These are phyloP conservation scores for Phaeosphaeria sp. DNA, from an alignment of 2,329 filamentous ascomycete species.

Conservation along the genomic window DNA sequence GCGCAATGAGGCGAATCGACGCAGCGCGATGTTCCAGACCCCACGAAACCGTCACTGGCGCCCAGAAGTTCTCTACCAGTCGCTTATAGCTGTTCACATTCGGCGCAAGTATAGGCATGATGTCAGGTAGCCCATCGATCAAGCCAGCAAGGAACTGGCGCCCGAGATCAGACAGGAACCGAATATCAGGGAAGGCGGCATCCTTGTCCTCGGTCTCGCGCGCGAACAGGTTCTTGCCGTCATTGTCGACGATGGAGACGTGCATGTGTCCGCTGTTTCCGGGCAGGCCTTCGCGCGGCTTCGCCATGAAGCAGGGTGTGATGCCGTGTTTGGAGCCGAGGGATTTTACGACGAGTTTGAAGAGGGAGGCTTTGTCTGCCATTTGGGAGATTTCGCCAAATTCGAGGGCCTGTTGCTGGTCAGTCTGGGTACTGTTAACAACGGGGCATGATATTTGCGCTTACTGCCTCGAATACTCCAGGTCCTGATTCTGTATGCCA, in stretches of 20 bases:
- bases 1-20: constrained; percentile 86
- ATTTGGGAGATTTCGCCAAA: constrained; percentile 87
- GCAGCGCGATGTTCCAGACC: constrained; percentile 93
- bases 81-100: constrained; percentile 99
- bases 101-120: constrained; percentile 94
- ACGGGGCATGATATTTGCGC: no score
- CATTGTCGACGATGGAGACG: constrained; percentile 80
- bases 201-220: constrained; percentile 74
- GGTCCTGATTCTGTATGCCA: constrained; percentile 97
- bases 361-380: constrained; percentile 89
- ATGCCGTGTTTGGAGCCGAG: constrained; percentile 87
- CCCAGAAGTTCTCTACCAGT: constrained; percentile 98
- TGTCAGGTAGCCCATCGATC: constrained; percentile 84
- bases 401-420: constrained; percentile 72
- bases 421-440: constrained; percentile 27
- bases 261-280: constrained; percentile 98
- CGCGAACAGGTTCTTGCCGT: constrained; percentile 84
- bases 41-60: constrained; percentile 96
- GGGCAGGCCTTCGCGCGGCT: constrained; percentile 86
- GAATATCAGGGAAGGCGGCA: constrained; percentile 65
- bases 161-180: constrained; percentile 82
- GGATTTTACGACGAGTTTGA: constrained; percentile 95
- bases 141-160: constrained; percentile 92
- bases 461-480: constrained; percentile 88
- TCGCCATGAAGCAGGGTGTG: constrained; percentile 98